Evolutionary conservation across 495 filamentous ascomycete genomes (phyloP).

Genomic region (Neurospora sp.): DNA sequence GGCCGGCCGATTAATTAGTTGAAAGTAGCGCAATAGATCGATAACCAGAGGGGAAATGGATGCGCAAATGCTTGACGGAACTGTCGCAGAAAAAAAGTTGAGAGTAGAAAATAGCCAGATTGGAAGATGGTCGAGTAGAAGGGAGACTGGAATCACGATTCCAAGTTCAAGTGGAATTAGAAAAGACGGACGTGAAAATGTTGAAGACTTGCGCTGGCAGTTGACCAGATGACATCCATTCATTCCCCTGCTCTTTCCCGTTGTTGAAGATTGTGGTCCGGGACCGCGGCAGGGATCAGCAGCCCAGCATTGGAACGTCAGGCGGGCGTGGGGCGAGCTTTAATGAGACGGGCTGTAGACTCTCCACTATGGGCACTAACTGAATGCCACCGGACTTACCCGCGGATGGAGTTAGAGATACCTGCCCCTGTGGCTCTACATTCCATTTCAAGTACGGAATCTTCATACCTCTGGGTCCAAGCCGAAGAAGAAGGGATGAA

Average conservation of each 20-base stretch:
- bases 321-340: background rate
- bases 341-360: background rate
- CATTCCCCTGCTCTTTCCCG: background rate
- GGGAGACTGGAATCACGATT: background rate
- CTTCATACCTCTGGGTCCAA: background rate
- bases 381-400: background rate
- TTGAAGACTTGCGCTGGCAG: background rate
- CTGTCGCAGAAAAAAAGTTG: background rate
- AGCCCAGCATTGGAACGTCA: background rate
- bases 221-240: background rate
- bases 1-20: background rate
- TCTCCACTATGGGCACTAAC: background rate
- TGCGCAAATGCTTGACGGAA: background rate
- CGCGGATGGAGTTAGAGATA: background rate
- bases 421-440: background rate
- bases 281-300: background rate
- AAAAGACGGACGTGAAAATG: background rate
- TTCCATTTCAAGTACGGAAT: background rate
- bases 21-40: background rate
- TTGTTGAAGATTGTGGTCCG: background rate
- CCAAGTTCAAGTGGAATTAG: background rate
- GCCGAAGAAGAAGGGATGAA: background rate
- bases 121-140: background rate
- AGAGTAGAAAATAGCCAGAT: background rate
- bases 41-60: background rate